These are phyloP conservation scores for Stachybotrys chartarum DNA, from an alignment of 2,329 filamentous ascomycete genomes.

Conservation along the genomic window DNA sequence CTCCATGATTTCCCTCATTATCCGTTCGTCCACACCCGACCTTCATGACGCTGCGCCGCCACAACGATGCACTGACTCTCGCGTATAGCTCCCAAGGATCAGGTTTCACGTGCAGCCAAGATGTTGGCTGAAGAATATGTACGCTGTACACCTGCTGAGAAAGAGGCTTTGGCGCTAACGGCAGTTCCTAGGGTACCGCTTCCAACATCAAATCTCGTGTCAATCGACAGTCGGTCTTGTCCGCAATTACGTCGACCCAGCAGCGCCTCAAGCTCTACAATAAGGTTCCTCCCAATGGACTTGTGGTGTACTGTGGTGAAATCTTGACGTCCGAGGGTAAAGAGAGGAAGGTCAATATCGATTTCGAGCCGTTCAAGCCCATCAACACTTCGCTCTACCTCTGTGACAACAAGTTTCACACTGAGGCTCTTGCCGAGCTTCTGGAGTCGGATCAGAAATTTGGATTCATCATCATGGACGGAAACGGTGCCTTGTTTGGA, in stretches of 20 bases:
- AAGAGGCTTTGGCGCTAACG: constrained; percentile 9
- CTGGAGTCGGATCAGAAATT: constrained; percentile 99
- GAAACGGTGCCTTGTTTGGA: constrained; percentile 95
- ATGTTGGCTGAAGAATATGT: constrained; percentile 99
- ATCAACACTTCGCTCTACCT: constrained; percentile 99
- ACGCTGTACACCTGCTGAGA: constrained; percentile 25
- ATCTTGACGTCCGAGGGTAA: constrained; percentile 98
- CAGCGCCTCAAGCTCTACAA: constrained; percentile 98
- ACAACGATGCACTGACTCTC: constrained; percentile 15
- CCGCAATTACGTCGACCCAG: constrained; percentile 97
- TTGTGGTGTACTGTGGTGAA: constrained; percentile 99
- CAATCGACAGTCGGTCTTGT: constrained; percentile 95
- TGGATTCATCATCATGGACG: constrained; percentile 99
- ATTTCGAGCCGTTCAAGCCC: constrained; percentile 99
- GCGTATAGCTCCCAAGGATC: constrained; percentile 81
- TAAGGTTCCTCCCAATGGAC: constrained; percentile 94
- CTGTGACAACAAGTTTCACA: constrained; percentile 99
- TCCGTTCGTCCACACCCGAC: constrained; percentile 56
- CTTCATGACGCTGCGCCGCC: constrained; percentile 4
- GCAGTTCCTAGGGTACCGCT: constrained; percentile 67
- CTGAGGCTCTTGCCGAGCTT: constrained; percentile 91
- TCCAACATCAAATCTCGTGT: constrained; percentile 99
- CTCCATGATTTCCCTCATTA: constrained; percentile 99
- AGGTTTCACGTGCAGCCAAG: constrained; percentile 91
- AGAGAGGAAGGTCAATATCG: constrained; percentile 99